Conservation (phyloP, 2,329 filamentous ascomycete species). For the Aspergillus texensis region DNA sequence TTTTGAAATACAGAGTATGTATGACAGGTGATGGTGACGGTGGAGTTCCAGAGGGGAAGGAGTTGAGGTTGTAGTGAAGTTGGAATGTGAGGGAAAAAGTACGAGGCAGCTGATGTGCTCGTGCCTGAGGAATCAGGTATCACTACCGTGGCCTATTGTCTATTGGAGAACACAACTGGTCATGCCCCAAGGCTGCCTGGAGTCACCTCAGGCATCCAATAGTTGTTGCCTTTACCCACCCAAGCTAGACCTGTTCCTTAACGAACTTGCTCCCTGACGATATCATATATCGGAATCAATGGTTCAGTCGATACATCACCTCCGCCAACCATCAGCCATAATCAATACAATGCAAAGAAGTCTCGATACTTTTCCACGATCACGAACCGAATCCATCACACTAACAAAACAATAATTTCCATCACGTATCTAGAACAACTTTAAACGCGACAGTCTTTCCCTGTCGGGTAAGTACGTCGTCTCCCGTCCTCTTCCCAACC, state of each 20-base stretch:
- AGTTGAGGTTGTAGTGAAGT: neutral
- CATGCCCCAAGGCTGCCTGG: neutral
- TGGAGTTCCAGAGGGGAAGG: neutral
- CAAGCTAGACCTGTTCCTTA: neutral
- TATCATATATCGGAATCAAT: slow-evolving; percentile 1
- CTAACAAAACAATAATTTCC: neutral
- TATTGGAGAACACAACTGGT: neutral
- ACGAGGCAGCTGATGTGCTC: neutral
- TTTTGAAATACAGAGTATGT: neutral
- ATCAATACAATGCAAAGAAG: neutral
- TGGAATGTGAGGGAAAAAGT: neutral
- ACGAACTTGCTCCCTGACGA: neutral
- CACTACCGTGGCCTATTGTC: neutral
- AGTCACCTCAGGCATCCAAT: neutral
- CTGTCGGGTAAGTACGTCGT: neutral
- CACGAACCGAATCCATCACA: neutral
- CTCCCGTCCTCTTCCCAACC: neutral
- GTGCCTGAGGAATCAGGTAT: neutral
- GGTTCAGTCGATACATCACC: neutral
- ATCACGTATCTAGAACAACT: slow-evolving; percentile 1
- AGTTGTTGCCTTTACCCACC: neutral
- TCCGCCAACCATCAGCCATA: neutral
- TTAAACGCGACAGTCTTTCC: neutral
- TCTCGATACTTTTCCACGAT: neutral
- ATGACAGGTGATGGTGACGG: neutral